A percentile compares a stretch with the other conserved stretches of the same genome.
These are phyloP conservation scores for Tilletia horrida DNA, from an alignment of 1,284 basidiomycete species.

Conservation along the genomic window DNA sequence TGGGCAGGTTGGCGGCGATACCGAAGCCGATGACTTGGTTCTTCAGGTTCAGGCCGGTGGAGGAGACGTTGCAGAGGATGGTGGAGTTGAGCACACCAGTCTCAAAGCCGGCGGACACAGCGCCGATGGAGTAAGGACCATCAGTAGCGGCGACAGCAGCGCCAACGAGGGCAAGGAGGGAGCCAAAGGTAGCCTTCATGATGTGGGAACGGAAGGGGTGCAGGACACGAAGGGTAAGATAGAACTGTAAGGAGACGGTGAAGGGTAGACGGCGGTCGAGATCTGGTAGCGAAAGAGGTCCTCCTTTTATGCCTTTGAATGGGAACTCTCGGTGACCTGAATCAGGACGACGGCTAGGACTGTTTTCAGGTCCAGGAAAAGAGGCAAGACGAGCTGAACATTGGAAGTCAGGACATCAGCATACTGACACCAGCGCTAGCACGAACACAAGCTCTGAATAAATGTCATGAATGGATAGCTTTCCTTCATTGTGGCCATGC, in stretches of 20 bases:
- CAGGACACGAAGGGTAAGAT: not conserved
- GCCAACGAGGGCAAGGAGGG: slow-evolving; percentile 13
- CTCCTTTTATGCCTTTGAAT: not conserved
- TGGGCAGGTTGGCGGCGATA: slow-evolving; percentile 12
- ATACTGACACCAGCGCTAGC: no score
- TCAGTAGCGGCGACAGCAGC: slow-evolving; percentile 4
- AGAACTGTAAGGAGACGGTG: not conserved
- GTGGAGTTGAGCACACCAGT: slow-evolving; percentile 9
- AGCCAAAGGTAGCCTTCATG: slow-evolving; percentile 2
- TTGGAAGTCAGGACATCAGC: no score
- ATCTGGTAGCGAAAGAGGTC: not conserved
- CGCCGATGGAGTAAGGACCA: slow-evolving; percentile 11
- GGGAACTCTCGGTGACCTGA: no score
- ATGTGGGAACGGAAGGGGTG: not conserved
- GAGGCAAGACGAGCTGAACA: no score
- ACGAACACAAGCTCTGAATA: no score
- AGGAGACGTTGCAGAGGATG: slow-evolving; percentile 11
- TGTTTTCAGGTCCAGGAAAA: no score
- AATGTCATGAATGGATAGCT: no score
- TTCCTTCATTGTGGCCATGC: no score
- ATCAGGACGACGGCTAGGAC: no score
- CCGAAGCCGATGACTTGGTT: slow-evolving; percentile 14
- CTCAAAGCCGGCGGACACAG: not conserved
- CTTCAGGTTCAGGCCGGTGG: slow-evolving; percentile 16
- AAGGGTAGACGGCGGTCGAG: not conserved